Evolutionary conservation across 2,329 filamentous ascomycete species (phyloP).

Genomic region (Sclerotinia spermophila): DNA sequence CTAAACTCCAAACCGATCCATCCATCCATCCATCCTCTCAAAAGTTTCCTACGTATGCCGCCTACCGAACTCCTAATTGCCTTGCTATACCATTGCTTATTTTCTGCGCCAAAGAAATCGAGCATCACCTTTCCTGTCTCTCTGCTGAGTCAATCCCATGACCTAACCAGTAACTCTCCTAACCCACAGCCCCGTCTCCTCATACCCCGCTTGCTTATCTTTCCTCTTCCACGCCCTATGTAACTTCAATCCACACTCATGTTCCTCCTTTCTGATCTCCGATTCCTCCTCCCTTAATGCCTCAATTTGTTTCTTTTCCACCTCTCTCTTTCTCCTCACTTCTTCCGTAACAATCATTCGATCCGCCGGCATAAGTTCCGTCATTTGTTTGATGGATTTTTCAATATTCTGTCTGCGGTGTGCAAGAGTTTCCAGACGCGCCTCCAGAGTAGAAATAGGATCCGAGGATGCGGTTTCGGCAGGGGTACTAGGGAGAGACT

Average conservation of each 20-base stretch:
- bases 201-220: conserved; percentile 62
- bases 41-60: neutral
- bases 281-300: conserved; percentile 62
- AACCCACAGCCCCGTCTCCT: conserved; percentile 73
- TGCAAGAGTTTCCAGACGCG: conserved; percentile 59
- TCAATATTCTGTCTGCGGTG: conserved; percentile 69
- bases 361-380: conserved; percentile 70
- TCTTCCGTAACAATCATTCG: conserved; percentile 64
- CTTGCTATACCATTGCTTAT: neutral
- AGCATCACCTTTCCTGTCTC: neutral
- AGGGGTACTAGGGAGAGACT: conserved; percentile 57
- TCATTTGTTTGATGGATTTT: conserved; percentile 71
- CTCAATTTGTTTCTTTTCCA: conserved; percentile 62
- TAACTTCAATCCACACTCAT: conserved; percentile 72
- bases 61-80: neutral
- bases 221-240: conserved; percentile 71
- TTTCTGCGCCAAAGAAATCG: neutral
- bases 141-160: neutral
- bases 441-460: conserved; percentile 64
- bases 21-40: neutral
- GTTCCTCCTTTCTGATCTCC: conserved; percentile 71
- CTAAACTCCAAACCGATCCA: neutral
- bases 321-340: conserved; percentile 54
- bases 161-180: conserved; percentile 63
- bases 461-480: conserved; percentile 58